phyloP scores from a whole-genome alignment of 306 rosid genomes.

The Astragalus glycyphyllos region DNA sequence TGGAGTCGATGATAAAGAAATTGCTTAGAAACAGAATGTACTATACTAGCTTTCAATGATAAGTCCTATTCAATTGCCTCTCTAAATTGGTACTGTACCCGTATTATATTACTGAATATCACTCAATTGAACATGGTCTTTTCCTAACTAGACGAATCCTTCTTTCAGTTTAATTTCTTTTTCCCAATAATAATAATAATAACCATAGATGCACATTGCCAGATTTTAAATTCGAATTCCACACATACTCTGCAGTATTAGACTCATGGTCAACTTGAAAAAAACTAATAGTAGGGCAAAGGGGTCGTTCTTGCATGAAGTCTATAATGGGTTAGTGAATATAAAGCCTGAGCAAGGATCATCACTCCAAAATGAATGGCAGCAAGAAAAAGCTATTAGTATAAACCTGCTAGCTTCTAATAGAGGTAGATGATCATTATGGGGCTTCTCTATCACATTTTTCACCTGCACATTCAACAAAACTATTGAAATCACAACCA shows the following conservation, averaged over 20 bases:
- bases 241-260: background rate
- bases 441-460: conserved; percentile 96
- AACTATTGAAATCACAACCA: conserved; percentile 32
- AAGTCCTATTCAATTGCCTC: background rate
- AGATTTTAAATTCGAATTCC: conserved; percentile 8
- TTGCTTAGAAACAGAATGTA: conserved; percentile 3
- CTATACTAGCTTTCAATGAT: background rate
- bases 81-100: conserved; percentile 3
- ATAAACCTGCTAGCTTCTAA: conserved; percentile 97
- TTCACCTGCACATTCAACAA: conserved; percentile 76
- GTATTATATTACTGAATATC: conserved; percentile 13
- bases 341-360: conserved; percentile 16
- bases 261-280: background rate
- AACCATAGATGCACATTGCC: conserved; percentile 15
- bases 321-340: conserved; percentile 12
- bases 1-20: conserved; percentile 3
- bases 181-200: background rate
- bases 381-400: conserved; percentile 25
- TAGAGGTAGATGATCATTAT: conserved; percentile 90
- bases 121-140: conserved; percentile 11
- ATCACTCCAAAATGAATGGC: conserved; percentile 26
- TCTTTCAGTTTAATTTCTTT: conserved; percentile 24
- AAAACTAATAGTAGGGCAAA: background rate
- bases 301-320: conserved; percentile 16
- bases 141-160: conserved; percentile 13